Evolutionary conservation across 2,329 filamentous ascomycete genomes (phyloP).

Genomic region (Pyrenophora tritici-repentis): DNA sequence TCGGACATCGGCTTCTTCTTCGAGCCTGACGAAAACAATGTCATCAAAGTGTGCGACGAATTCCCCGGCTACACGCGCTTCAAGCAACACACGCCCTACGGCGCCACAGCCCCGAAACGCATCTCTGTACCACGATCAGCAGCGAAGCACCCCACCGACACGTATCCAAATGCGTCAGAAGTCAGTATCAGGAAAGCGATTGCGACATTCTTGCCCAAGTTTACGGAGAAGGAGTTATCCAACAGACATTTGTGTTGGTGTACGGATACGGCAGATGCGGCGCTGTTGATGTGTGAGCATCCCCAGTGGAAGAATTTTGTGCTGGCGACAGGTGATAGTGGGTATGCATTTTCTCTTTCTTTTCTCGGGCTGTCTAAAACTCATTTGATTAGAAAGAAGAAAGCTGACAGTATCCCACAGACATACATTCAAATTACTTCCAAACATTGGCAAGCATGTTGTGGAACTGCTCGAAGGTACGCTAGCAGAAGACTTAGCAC

Average conservation of each 20-base stretch:
- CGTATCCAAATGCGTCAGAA: conserved; percentile 54
- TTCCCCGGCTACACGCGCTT: conserved; percentile 56
- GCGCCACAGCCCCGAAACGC: conserved; percentile 53
- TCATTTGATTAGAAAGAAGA: background rate
- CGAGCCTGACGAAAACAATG: conserved; percentile 53
- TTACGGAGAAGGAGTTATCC: conserved; percentile 49
- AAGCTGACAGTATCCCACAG: conserved; percentile 26
- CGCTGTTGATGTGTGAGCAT: conserved; percentile 63
- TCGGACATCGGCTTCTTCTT: conserved; percentile 57
- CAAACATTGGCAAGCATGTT: conserved; percentile 55
- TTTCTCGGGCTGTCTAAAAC: too few species aligned
- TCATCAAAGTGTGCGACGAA: conserved; percentile 62
- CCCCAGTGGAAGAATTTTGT: conserved; percentile 56
- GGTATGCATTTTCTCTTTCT: conserved; percentile 39
- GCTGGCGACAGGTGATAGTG: conserved; percentile 55
- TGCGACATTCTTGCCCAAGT: conserved; percentile 51
- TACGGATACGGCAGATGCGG: conserved; percentile 64
- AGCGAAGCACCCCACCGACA: conserved; percentile 52
- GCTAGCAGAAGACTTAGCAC: conserved; percentile 47
- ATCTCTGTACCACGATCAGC: conserved; percentile 59
- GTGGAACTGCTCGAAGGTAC: conserved; percentile 53
- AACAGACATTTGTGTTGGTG: conserved; percentile 62
- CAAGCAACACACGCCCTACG: conserved; percentile 50
- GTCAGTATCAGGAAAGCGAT: conserved; percentile 40
- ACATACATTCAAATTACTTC: conserved; percentile 54